phyloP scores from a whole-genome alignment of 192 early-diverging fungal genomes.

The Podila epicladia region DNA sequence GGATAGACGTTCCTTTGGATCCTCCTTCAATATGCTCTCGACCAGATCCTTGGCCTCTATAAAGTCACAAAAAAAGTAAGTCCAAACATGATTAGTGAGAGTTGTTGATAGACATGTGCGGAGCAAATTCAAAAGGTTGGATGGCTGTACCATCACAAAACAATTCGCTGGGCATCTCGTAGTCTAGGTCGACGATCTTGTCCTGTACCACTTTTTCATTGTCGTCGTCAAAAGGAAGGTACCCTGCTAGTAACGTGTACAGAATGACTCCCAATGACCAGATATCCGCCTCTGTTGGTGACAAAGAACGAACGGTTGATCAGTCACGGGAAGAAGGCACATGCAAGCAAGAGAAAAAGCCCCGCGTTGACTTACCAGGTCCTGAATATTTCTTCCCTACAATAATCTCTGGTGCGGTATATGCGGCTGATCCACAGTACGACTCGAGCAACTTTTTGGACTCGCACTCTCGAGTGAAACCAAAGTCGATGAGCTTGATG shows the following conservation, averaged over 20 bases:
- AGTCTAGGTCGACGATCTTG: constrained; percentile 79
- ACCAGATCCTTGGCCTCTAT: constrained; percentile 73
- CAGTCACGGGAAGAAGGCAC: too few relatives aligned
- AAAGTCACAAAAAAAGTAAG: neutral
- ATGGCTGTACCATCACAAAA: constrained; percentile 60
- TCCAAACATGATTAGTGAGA: neutral
- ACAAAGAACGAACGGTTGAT: too few relatives aligned
- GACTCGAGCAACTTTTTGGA: constrained; percentile 69
- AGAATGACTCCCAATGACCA: constrained; percentile 97
- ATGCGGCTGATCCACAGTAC: constrained; percentile 73
- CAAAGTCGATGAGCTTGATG: constrained; percentile 74
- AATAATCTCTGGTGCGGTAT: constrained; percentile 87
- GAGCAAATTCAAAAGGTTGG: neutral
- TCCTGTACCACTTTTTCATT: constrained; percentile 72
- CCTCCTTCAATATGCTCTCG: constrained; percentile 67
- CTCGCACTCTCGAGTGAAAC: constrained; percentile 69
- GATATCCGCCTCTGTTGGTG: constrained; percentile 77
- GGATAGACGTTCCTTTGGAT: constrained; percentile 71
- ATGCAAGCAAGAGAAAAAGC: neutral
- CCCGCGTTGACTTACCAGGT: constrained; percentile 59
- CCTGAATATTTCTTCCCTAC: constrained; percentile 81
- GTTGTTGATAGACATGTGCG: neutral
- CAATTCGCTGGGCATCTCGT: constrained; percentile 72
- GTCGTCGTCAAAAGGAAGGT: constrained; percentile 86
- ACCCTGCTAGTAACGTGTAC: constrained; percentile 85